Base-by-base conservation (phyloP, 2,329 filamentous ascomycete genomes). In the Aspergillus hiratsukae region DNA sequence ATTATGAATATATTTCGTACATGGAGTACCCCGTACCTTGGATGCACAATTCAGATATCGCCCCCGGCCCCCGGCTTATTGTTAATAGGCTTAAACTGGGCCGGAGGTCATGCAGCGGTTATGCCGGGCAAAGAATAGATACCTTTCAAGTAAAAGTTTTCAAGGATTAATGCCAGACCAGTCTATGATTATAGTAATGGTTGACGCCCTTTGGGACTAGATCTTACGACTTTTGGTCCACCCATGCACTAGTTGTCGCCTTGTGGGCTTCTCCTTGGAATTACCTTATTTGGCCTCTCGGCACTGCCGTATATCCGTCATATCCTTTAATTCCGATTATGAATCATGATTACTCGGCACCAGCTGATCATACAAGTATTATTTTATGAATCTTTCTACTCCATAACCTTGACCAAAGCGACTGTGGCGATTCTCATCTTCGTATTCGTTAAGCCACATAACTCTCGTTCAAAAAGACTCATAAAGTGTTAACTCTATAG, bases 51-150 rank as follows among this genome's bases (percentile, higher is more conserved):
- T 37, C 14, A 37, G 4, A 14, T 5, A 37, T 37, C 31, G 31
- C 31, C 4, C 31, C 31, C 14, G 31, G 52, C 46, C 19, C 31
- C 43, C 45, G 27, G n/a, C 27, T 35, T 48, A 28, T n/a, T 48
- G 19, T 27, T 27, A 53, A 35, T 61, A 61, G 54, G 57, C 54
- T 59, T 59, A 52, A 54, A 50, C 51, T 59, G 53, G 45, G 54
- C 58, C 59, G 49, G 50, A 52, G 48, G 14, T 17, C 17, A 5
- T 56, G 57, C 57, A 61, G 59, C 59, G 59, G 59, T 58, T 61
- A 54, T 51, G 59, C 59, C 59, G 57, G 59, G 57, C 57, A 57
- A 23, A 23, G 28, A 55, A 45, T 21, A 52, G 14, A 29, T 45
- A 17, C 19, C 45, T n/a, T 45, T 14, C 29, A n/a, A 19, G n/a